phyloP scores from a whole-genome alignment of 805 yeast genomes.

The Ogataea paraovalis region DNA sequence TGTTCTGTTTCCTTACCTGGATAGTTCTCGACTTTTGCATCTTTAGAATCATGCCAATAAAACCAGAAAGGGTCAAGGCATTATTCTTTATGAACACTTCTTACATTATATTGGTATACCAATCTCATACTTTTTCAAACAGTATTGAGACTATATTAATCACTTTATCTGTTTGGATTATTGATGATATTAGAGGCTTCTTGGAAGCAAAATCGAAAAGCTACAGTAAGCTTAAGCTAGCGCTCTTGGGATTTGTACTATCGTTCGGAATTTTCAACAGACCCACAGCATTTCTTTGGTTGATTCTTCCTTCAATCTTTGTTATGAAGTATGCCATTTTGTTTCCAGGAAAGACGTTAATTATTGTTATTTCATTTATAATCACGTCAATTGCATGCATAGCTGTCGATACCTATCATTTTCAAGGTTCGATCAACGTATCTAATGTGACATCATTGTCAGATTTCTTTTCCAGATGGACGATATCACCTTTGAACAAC shows the following conservation, averaged over 20 bases:
- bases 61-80: conserved; percentile 36
- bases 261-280: conserved; percentile 79
- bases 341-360: conserved; percentile 30
- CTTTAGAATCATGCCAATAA: conserved; percentile 29
- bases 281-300: conserved; percentile 74
- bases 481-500: conserved; percentile 76
- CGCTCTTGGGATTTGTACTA: conserved; percentile 44
- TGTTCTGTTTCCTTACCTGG: conserved; percentile 34
- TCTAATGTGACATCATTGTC: background rate
- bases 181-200: conserved; percentile 32
- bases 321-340: conserved; percentile 40
- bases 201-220: conserved; percentile 6
- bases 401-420: conserved; percentile 49
- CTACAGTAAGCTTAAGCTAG: conserved; percentile 15
- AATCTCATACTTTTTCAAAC: conserved; percentile 88
- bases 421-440: conserved; percentile 8
- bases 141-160: conserved; percentile 67
- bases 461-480: conserved; percentile 23
- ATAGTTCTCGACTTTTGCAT: conserved; percentile 28
- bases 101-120: conserved; percentile 74
- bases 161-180: conserved; percentile 45
- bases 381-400: conserved; percentile 38
- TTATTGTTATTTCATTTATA: conserved; percentile 35
- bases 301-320: conserved; percentile 56
- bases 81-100: conserved; percentile 48